Evolutionary conservation across 176 grass and related monocot genomes (phyloP).

Genomic region (Musa troglodytarum): DNA sequence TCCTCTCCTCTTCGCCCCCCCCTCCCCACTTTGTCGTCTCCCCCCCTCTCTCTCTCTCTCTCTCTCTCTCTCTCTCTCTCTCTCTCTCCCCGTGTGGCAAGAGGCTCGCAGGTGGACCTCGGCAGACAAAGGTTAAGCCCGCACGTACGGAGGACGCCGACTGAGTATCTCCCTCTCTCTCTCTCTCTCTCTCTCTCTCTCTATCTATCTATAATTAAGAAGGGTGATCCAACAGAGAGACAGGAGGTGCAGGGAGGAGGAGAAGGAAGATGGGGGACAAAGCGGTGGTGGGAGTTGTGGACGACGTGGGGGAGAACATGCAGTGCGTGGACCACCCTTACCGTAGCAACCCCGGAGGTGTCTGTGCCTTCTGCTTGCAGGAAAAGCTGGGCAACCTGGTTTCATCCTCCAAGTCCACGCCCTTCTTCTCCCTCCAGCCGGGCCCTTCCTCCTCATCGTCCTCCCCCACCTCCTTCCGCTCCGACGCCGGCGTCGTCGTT

Average conservation of each 20-base stretch:
- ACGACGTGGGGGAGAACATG: slow-evolving; percentile 34
- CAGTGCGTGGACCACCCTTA: slow-evolving; percentile 90
- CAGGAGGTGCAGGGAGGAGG: not conserved
- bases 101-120: no score
- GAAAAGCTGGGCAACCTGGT: slow-evolving; percentile 98
- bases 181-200: not conserved
- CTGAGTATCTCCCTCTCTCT: not conserved
- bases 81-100: no score
- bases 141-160: not conserved
- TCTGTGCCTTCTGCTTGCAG: slow-evolving; percentile 96
- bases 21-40: no score
- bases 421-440: slow-evolving; percentile 57
- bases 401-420: slow-evolving; percentile 76
- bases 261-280: slow-evolving; percentile 2
- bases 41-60: no score
- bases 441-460: slow-evolving; percentile 34
- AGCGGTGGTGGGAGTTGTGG: slow-evolving; percentile 6
- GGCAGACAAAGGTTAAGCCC: no score
- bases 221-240: not conserved
- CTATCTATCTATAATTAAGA: not conserved
- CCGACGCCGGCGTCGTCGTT: slow-evolving; percentile 7
- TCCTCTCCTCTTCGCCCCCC: no score
- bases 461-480: slow-evolving; percentile 32
- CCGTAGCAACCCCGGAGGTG: slow-evolving; percentile 63
- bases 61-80: no score